Base-by-base conservation (phyloP, 352 stramenopile genomes). In the Phytophthora crassamura region DNA sequence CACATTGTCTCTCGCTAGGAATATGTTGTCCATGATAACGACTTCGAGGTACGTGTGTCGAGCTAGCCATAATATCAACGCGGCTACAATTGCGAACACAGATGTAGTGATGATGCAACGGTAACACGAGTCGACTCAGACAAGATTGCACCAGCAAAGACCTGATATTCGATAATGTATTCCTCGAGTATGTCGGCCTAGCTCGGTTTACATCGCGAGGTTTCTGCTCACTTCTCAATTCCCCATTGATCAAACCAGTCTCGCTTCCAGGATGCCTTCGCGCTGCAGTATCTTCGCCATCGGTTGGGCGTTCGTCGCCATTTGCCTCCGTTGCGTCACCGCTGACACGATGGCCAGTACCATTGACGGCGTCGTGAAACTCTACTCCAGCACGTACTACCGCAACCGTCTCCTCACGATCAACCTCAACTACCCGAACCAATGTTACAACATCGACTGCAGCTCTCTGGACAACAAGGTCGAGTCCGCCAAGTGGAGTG, bases 391-490 rank as follows among this genome's bases (percentile, higher is more conserved):
- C 45, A 64, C 11, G 0, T 58, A 57, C 47, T 69, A 73, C 51
- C 47, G 34, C 3, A 40, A 69, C 11, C 51, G 5, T 5, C 40
- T 69, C 2, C 45, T 73, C 16, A 50, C 45, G 2, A 36, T 73
- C 40, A 69, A 73, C 20, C 34, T 73, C 16, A 12, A 15, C 3
- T 65, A 49, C 36, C 65, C 65, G 7, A 69, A 73, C 49, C 33
- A 65, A 35, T 73, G 65, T 41, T 73, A 65, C 47, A 57, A 73
- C 30, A 32, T 69, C 14, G 52, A 64, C 47, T 73, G 65, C 35
- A 52, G 8, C 7, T 39, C 35, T 6, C 59, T 73, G 9, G 51
- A 59, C 30, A 43, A 73, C 52, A 73, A 69, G 15, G 30, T 73
- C 3, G 35, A 39, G 28, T 73, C 59, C 34, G 65, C 52, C 28